Evolutionary conservation across 805 yeast species (phyloP).

Genomic region (Teunomyces funiuensis): DNA sequence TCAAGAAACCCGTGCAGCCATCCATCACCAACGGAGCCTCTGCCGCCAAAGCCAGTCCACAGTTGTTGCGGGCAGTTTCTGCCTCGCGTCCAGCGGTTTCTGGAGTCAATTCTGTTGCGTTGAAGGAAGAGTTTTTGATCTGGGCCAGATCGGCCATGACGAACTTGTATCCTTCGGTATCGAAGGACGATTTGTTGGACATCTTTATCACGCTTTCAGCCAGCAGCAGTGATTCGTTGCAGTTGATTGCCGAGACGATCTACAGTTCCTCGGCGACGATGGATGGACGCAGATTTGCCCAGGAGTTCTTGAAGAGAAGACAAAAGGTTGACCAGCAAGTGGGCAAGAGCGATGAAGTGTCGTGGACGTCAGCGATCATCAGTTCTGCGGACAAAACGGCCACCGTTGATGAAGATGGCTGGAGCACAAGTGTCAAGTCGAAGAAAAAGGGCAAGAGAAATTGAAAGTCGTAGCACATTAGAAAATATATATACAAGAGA

Average conservation of each 20-base stretch:
- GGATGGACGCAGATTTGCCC: slow-evolving; percentile 94
- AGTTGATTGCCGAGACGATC: slow-evolving; percentile 88
- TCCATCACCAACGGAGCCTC: slow-evolving; percentile 16
- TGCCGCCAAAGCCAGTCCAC: slow-evolving; percentile 31
- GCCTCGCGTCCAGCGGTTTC: slow-evolving; percentile 29
- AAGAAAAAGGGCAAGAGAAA: slow-evolving; percentile 41
- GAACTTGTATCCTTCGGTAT: slow-evolving; percentile 71
- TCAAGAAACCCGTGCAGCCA: slow-evolving; percentile 23
- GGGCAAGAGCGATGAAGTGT: slow-evolving; percentile 41
- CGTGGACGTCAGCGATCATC: slow-evolving; percentile 74
- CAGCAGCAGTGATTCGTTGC: slow-evolving; percentile 65
- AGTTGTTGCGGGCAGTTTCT: slow-evolving; percentile 36
- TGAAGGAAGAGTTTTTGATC: slow-evolving; percentile 57
- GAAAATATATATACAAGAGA: background rate
- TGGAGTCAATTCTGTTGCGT: slow-evolving; percentile 20
- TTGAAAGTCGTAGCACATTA: slow-evolving; percentile 8
- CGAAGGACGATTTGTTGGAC: slow-evolving; percentile 73
- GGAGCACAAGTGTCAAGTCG: slow-evolving; percentile 42
- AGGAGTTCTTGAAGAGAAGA: slow-evolving; percentile 81
- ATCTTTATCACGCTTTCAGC: slow-evolving; percentile 79
- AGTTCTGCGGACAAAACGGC: slow-evolving; percentile 39
- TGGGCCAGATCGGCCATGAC: slow-evolving; percentile 73
- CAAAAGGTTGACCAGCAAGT: slow-evolving; percentile 62
- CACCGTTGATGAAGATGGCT: slow-evolving; percentile 45
- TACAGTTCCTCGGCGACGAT: slow-evolving; percentile 84